A percentile compares a stretch with the other conserved stretches of the same genome.
Evolutionary conservation across 768 basidiomycete genomes (phyloP).

Genomic region (Clavulina sp.): DNA sequence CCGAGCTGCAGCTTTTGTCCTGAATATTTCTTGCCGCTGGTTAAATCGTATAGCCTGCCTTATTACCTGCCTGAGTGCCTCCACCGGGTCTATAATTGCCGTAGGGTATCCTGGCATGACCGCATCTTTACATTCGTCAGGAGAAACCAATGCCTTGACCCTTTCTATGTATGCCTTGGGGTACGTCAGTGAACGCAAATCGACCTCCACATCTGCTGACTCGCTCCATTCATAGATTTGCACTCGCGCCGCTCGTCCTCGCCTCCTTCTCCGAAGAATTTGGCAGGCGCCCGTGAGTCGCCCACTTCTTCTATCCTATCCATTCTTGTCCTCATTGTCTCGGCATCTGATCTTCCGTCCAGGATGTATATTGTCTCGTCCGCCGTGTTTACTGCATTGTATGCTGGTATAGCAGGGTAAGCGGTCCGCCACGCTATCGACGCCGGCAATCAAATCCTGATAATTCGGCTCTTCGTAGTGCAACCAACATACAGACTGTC

Average conservation of each 20-base stretch:
- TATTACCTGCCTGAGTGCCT: constrained; percentile 22
- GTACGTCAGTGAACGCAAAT: constrained; percentile 16
- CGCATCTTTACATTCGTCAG: constrained; percentile 20
- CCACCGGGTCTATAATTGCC: constrained; percentile 33
- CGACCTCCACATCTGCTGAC: too few species aligned
- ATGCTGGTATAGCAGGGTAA: background rate
- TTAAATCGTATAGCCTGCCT: background rate
- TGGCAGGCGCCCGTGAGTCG: constrained; percentile 45
- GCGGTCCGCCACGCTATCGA: too few species aligned
- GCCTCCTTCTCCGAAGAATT: constrained; percentile 61
- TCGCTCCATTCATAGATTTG: too few species aligned
- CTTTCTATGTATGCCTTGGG: constrained; percentile 38
- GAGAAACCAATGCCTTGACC: constrained; percentile 19
- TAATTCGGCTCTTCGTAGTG: constrained; percentile 4
- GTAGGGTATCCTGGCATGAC: constrained; percentile 43
- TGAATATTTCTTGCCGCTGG: too few species aligned
- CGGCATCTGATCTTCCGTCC: too few species aligned
- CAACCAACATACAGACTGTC: constrained; percentile 39
- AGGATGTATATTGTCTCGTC: background rate
- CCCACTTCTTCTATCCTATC: too few species aligned
- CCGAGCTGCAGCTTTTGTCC: background rate
- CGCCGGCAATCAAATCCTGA: background rate
- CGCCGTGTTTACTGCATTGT: background rate
- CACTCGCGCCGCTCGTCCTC: constrained; percentile 41
- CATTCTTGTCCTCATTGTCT: too few species aligned